Evolutionary conservation across 2,329 filamentous ascomycete genomes (phyloP).

Genomic region (Diaporthe helianthi): DNA sequence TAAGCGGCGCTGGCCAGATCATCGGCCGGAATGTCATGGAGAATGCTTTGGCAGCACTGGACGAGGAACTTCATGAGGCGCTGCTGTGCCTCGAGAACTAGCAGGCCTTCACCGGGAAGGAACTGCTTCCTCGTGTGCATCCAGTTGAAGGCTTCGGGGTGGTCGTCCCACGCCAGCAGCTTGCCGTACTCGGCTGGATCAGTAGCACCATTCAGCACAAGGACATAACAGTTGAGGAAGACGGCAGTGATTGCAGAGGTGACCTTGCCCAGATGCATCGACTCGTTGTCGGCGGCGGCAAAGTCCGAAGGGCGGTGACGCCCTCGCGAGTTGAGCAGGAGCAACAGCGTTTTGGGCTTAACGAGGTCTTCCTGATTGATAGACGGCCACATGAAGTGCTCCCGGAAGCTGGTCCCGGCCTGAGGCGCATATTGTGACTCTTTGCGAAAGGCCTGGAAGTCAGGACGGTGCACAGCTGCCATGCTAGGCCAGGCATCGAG

Average conservation of each 20-base stretch:
- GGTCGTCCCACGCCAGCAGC: conserved; percentile 44
- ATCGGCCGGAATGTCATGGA: conserved; percentile 55
- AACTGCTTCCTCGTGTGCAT: conserved; percentile 46
- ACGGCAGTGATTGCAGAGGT: conserved; percentile 38
- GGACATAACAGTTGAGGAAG: conserved; percentile 44
- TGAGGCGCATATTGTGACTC: conserved; percentile 34
- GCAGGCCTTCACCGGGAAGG: conserved; percentile 53
- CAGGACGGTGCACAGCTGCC: conserved; percentile 56
- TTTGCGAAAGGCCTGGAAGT: conserved; percentile 51
- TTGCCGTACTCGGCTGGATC: conserved; percentile 45
- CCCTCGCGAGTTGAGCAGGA: conserved; percentile 61
- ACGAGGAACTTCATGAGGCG: conserved; percentile 56
- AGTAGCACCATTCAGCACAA: conserved; percentile 45
- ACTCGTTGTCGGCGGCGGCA: conserved; percentile 51
- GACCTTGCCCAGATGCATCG: conserved; percentile 43
- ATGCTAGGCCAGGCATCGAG: conserved; percentile 58
- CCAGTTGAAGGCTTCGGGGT: conserved; percentile 48
- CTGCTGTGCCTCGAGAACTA: conserved; percentile 59
- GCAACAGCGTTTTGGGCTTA: conserved; percentile 50
- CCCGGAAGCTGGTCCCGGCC: conserved; percentile 38
- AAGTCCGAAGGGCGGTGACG: conserved; percentile 55
- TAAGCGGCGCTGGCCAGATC: conserved; percentile 41
- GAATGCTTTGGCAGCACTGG: conserved; percentile 52
- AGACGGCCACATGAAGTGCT: conserved; percentile 57
- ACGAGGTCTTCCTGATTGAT: conserved; percentile 65